Evolutionary conservation across 805 yeast species (phyloP).

Genomic region (Starmera caribaea): DNA sequence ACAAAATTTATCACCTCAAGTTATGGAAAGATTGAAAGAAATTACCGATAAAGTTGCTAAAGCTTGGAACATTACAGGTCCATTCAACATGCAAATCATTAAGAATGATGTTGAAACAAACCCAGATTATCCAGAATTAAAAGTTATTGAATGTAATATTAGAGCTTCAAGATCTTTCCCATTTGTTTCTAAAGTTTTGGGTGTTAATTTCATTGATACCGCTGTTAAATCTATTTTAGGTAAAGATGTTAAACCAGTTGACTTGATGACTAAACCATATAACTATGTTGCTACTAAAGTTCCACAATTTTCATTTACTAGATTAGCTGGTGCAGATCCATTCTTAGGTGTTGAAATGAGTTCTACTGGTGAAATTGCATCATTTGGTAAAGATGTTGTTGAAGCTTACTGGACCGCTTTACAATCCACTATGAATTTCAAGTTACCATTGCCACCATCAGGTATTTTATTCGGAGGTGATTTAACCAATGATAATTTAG

Average conservation of each 20-base stretch:
- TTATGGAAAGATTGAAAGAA: conserved; percentile 66
- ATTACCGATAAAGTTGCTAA: conserved; percentile 89
- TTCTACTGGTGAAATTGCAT: conserved; percentile 97
- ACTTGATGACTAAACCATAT: conserved; percentile 70
- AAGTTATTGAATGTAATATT: conserved; percentile 97
- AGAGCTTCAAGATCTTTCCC: conserved; percentile 99
- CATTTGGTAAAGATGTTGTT: conserved; percentile 75
- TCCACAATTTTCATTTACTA: conserved; percentile 96
- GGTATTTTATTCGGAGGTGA: conserved; percentile 96
- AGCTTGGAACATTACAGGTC: conserved; percentile 96
- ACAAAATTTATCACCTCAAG: conserved; percentile 55
- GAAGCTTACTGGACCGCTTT: conserved; percentile 98
- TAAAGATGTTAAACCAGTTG: conserved; percentile 57
- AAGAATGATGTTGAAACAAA: conserved; percentile 57
- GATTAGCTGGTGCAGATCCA: conserved; percentile 99
- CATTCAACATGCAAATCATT: conserved; percentile 97
- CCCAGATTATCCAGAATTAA: conserved; percentile 53
- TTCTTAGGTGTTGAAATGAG: conserved; percentile 99
- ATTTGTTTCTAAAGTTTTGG: conserved; percentile 94
- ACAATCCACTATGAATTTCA: conserved; percentile 95
- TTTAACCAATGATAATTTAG: conserved; percentile 57
- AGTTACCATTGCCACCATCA: conserved; percentile 82
- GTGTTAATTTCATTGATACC: conserved; percentile 88
- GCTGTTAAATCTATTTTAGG: conserved; percentile 83
- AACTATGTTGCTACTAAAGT: conserved; percentile 92